These are phyloP conservation scores for Leccinum pellstonianum DNA, from an alignment of 768 basidiomycete species.

Conservation along the genomic window DNA sequence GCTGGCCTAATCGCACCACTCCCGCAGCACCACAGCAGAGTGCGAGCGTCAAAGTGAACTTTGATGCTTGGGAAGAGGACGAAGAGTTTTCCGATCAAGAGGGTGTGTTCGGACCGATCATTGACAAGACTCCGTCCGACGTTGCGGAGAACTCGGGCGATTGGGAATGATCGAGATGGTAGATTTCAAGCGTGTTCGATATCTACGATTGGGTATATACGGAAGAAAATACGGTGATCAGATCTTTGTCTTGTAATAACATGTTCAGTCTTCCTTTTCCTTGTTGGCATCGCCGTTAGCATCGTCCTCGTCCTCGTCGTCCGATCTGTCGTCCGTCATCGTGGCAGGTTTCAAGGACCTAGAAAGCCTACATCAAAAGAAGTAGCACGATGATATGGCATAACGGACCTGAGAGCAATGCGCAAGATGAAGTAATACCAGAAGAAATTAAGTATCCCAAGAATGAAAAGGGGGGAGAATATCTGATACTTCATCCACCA, in stretches of 20 bases:
- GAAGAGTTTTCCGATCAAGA: conserved; percentile 46
- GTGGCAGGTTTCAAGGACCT: conserved; percentile 53
- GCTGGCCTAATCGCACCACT: conserved; percentile 71
- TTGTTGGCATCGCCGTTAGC: conserved; percentile 28
- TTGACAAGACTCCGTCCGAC: conserved; percentile 13
- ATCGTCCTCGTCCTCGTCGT: conserved; percentile 59
- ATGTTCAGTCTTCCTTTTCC: conserved; percentile 32
- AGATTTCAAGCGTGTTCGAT: not conserved
- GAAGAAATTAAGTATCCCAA: conserved; percentile 87
- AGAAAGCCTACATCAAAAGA: conserved; percentile 8
- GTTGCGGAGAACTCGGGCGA: conserved; percentile 5
- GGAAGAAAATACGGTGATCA: conserved; percentile 3
- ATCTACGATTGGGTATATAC: conserved; percentile 11
- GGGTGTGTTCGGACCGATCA: conserved; percentile 32
- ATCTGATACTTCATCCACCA: conserved; percentile 84
- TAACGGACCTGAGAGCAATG: conserved; percentile 65
- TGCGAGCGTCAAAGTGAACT: conserved; percentile 49
- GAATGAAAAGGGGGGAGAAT: conserved; percentile 66
- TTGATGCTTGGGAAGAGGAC: conserved; percentile 61
- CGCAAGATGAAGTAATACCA: conserved; percentile 89
- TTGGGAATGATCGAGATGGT: not conserved
- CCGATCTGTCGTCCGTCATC: conserved; percentile 75
- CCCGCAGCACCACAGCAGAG: conserved; percentile 23
- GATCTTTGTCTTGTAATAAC: conserved; percentile 2
- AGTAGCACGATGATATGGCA: not conserved